Base-by-base conservation (phyloP, 2,329 filamentous ascomycete genomes). In the Coniochaeta prunicola region DNA sequence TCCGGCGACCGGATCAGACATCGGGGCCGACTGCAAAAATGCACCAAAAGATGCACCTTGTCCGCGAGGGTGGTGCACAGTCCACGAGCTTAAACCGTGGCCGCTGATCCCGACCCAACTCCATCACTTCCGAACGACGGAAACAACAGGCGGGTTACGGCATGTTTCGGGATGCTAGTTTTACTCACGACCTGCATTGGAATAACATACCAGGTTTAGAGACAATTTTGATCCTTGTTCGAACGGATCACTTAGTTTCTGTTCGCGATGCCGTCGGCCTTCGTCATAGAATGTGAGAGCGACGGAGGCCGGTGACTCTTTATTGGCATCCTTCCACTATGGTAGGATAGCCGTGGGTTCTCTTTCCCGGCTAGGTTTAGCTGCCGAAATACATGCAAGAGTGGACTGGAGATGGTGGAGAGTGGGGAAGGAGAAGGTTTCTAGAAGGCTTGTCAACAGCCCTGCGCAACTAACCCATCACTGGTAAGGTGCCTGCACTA, bases 141-240 rank as follows among this genome's bases (percentile, higher is more conserved):
- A 31, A 55, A 55, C 33, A 21, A 33, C 53, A 55, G 53, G 53
- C 53, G 53, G 53, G 13, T 24, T 55, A 17, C 53, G 53, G 53
- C 53, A 55, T 33, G 53, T 33, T 36, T 55, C 53, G 53, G 53
- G 36, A 55, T 50, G 45, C 2, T 26, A 30, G 24, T 50, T n/a
- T n/a, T 30, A 26, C 45, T 50, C 45, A 50, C 30, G 45, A 50
- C 45, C 24, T 26, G 45, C 45, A 30, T 50, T 26, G 45, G n/a
- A 5, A 15, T 8, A 28, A 17, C 21, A 50, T 50, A 21, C n/a
- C 42, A 48, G 21, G 42, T 48, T 48, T 48, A 4, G 19, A 12
- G 24, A n/a, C n/a, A n/a, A n/a, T 12, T 5, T 48, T 48, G 42
- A 7, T 48, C n/a, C n/a, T n/a, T n/a, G n/a, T 28, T 48, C 42